phyloP scores from a whole-genome alignment of 2,329 filamentous ascomycete genomes.

The Paecilomyces niveus region DNA sequence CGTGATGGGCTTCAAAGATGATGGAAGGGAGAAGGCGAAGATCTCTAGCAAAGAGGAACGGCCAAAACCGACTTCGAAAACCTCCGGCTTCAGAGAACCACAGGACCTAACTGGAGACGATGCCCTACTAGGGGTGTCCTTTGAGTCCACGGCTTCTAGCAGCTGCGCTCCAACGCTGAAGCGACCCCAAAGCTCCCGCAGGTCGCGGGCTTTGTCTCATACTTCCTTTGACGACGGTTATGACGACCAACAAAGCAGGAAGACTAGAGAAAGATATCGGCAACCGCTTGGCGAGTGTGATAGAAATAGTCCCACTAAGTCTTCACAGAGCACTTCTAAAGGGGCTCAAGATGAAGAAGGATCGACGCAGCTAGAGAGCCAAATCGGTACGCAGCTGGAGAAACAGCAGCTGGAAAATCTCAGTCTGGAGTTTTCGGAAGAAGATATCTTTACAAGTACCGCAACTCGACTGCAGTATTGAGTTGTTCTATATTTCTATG shows the following conservation, averaged over 20 bases:
- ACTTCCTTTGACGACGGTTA: neutral
- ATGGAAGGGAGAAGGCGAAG: constrained; percentile 8
- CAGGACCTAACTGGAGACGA: neutral
- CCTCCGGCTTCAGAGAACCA: neutral
- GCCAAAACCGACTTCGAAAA: constrained; percentile 2
- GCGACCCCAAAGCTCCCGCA: constrained; percentile 16
- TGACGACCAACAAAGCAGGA: neutral
- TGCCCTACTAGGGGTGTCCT: constrained; percentile 10
- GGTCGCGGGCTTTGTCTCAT: constrained; percentile 7
- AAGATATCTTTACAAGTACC: constrained; percentile 29
- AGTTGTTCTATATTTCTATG: neutral
- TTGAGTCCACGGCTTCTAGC: constrained; percentile 6
- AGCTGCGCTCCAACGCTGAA: constrained; percentile 19
- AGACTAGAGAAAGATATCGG: constrained; percentile 6
- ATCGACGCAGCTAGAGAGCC: constrained; percentile 6
- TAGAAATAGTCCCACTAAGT: constrained; percentile 19
- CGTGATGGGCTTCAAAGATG: constrained; percentile 29
- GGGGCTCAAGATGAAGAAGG: constrained; percentile 4
- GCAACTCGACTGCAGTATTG: neutral
- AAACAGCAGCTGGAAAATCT: constrained; percentile 18
- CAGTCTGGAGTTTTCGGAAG: constrained; percentile 29
- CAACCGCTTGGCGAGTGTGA: constrained; percentile 17
- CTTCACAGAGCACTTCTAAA: constrained; percentile 10
- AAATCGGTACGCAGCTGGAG: constrained; percentile 5
- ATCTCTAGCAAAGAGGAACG: constrained; percentile 11